phyloP scores from a whole-genome alignment of 495 filamentous ascomycete species.

The Aspergillus nanangensis region DNA sequence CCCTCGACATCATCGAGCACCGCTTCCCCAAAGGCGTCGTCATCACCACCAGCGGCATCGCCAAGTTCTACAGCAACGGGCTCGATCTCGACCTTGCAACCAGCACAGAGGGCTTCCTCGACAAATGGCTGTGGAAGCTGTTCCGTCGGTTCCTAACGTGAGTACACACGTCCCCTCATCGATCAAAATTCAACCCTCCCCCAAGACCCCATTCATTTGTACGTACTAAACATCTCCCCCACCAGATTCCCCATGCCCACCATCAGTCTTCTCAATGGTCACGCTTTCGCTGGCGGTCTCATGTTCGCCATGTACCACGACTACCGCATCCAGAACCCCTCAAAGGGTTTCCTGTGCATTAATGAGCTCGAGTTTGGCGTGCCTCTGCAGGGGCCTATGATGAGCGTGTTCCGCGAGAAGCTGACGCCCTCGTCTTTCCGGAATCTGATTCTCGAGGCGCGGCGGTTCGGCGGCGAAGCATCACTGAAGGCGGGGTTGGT shows the following conservation, averaged over 20 bases:
- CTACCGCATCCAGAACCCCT: constrained; percentile 69
- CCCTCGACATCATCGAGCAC: constrained; percentile 70
- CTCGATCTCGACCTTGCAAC: constrained; percentile 60
- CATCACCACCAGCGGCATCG: constrained; percentile 66
- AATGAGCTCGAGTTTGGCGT: constrained; percentile 78
- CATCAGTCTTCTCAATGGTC: constrained; percentile 70
- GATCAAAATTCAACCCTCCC: too few relatives aligned
- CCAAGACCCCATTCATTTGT: neutral
- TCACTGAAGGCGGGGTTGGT: constrained; percentile 62
- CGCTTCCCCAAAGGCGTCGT: constrained; percentile 63
- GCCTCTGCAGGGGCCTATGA: constrained; percentile 67
- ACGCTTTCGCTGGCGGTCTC: constrained; percentile 73
- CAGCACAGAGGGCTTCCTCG: constrained; percentile 47
- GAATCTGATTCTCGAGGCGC: constrained; percentile 63
- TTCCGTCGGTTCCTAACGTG: constrained; percentile 59
- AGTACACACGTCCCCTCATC: constrained; percentile 7
- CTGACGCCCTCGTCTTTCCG: constrained; percentile 50
- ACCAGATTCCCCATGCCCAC: constrained; percentile 77
- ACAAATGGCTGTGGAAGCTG: constrained; percentile 52
- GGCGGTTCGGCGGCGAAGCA: constrained; percentile 54
- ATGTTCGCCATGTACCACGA: constrained; percentile 85
- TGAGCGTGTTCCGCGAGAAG: constrained; percentile 68
- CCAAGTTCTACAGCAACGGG: constrained; percentile 81
- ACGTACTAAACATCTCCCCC: too few relatives aligned
- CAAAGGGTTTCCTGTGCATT: constrained; percentile 64